phyloP scores from a whole-genome alignment of 148 eudicot species.

The Oxyria digyna region DNA sequence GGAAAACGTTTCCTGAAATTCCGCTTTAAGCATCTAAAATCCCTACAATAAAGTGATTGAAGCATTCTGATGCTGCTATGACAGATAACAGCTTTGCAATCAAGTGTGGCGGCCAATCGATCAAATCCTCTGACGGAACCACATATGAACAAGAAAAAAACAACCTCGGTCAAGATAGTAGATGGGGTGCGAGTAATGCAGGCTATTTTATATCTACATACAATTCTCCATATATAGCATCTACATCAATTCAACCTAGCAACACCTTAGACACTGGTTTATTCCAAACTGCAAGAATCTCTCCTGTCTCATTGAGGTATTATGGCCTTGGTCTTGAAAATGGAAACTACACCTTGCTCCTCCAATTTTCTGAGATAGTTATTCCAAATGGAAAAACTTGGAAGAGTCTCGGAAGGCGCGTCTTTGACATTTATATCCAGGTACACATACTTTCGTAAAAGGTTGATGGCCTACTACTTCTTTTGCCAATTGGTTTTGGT shows the following conservation, averaged over 20 bases:
- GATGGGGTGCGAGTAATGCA: conserved; percentile 6
- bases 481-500: too few species aligned
- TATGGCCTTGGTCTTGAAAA: conserved; percentile 5
- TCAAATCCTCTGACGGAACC: not conserved
- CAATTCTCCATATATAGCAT: not conserved
- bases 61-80: too few species aligned
- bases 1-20: too few species aligned
- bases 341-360: not conserved
- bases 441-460: too few species aligned
- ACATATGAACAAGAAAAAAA: not conserved
- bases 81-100: conserved; percentile 41
- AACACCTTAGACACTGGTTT: conserved; percentile 1
- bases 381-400: conserved; percentile 23
- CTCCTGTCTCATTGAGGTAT: not conserved
- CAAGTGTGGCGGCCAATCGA: conserved; percentile 2
- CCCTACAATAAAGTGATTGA: conserved; percentile 12
- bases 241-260: not conserved
- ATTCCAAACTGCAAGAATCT: conserved; percentile 1
- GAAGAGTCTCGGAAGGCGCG: conserved; percentile 65
- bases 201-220: not conserved
- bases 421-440: conserved; percentile 78
- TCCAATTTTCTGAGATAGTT: not conserved
- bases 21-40: too few species aligned
- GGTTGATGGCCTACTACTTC: too few species aligned
- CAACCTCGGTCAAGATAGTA: not conserved